These are phyloP conservation scores for Amniculicola lignicola DNA, from an alignment of 495 filamentous ascomycete genomes.

Conservation along the genomic window DNA sequence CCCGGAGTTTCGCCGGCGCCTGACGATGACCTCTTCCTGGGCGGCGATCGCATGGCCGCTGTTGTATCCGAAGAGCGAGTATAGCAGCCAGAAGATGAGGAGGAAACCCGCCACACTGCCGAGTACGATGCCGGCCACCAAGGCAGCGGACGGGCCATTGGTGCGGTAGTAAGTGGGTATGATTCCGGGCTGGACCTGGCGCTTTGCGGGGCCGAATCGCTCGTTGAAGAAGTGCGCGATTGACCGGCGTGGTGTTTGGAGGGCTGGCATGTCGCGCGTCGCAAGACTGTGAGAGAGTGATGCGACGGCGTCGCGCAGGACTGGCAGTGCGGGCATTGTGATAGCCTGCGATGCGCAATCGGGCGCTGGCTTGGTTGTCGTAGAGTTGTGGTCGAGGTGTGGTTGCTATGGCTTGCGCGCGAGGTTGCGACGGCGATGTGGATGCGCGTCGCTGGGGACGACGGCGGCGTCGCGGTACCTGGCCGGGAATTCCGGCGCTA, in stretches of 20 bases:
- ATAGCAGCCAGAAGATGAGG: constrained; percentile 71
- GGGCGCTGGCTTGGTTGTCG: not conserved
- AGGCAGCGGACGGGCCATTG: constrained; percentile 61
- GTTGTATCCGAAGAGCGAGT: constrained; percentile 26
- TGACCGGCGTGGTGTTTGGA: not conserved
- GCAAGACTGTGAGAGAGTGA: constrained; percentile 6
- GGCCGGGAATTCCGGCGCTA: constrained; percentile 7
- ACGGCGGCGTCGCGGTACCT: not conserved
- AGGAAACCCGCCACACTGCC: constrained; percentile 81
- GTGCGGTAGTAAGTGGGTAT: constrained; percentile 31
- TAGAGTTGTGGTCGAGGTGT: not conserved
- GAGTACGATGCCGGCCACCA: constrained; percentile 79
- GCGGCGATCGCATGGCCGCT: constrained; percentile 12
- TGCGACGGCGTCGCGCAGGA: not conserved
- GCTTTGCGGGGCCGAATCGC: not conserved
- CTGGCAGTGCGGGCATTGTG: constrained; percentile 19
- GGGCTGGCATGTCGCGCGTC: constrained; percentile 8
- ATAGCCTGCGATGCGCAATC: not conserved
- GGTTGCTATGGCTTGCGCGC: constrained; percentile 1
- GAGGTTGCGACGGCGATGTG: not conserved
- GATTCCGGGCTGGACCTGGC: constrained; percentile 10
- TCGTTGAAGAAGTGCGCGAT: not conserved
- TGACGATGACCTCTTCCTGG: constrained; percentile 35
- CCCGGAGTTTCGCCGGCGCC: constrained; percentile 22
- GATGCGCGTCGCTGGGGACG: constrained; percentile 7